Evolutionary conservation across 306 rosid genomes (phyloP), one percentile per base, ranked within the genome.

Genomic region (Oemleria cerasiformis): DNA sequence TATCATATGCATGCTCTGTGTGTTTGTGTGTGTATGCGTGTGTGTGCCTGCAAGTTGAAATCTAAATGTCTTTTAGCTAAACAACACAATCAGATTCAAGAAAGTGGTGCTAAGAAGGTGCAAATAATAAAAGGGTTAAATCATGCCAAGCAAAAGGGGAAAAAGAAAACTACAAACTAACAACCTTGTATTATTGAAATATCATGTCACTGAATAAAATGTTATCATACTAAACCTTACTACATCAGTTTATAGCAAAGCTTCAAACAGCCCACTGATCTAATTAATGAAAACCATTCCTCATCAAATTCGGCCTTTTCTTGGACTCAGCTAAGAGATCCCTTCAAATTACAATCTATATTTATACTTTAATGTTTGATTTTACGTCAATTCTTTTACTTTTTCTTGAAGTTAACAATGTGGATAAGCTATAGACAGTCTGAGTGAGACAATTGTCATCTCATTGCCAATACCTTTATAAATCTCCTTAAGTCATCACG

Each of bases 401-500:
- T 65, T 39, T 20, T 40, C 6, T 21, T 48, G 12, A 49, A n/a
- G 45, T 9, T 13, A 41, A 20, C 48, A 51, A 20, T 8, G 9
- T 7, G 63, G 44, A 8, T 40, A 14, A 38, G 39, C 19, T 39
- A 17, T 10, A 39, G 62, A 68, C 30, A 14, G 51, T n/a, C 62
- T 36, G 42, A 42, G 68, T 19, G 20, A 54, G 30, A 55, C 5
- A 69, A 51, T 7, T 76, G 48, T 66, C 38, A 65, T 59, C 44
- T 70, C 58, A 53, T 1, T 47, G 54, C 47, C 54, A 77, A 77
- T 80, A 91, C 99, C 99, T 91, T 94, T 68, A 91, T 89, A 78
- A 89, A 94, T 88, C 79, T 89, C 70, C 99, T 78, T 13, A 94
- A 17, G 68, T 94, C 99, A 77, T 94, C 99, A 60, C 99, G 99